A percentile compares a stretch with the other conserved stretches of the same genome.
Evolutionary conservation across 2,329 filamentous ascomycete species (phyloP).

Genomic region (Talaromyces atroroseus): DNA sequence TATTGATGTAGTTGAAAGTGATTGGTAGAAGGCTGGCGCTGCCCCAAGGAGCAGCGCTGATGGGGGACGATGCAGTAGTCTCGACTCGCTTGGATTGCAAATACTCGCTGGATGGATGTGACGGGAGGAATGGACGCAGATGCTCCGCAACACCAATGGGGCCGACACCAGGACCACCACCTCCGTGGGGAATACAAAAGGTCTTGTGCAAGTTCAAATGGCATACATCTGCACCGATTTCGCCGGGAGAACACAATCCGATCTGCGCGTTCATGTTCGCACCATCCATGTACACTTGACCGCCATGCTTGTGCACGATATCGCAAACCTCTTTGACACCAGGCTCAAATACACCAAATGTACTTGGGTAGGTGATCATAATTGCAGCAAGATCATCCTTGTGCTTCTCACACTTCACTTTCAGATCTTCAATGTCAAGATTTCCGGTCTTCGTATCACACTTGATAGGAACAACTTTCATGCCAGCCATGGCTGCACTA

Average conservation of each 20-base stretch:
- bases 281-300: constrained; percentile 97
- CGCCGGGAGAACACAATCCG: constrained; percentile 86
- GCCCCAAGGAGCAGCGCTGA: constrained; percentile 79
- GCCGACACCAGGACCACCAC: constrained; percentile 87
- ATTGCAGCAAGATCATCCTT: constrained; percentile 80
- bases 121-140: constrained; percentile 69
- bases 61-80: constrained; percentile 53
- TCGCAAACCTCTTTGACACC: constrained; percentile 78
- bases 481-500: constrained; percentile 90
- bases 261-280: constrained; percentile 99
- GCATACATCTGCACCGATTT: constrained; percentile 94
- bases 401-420: constrained; percentile 84
- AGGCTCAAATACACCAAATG: constrained; percentile 91
- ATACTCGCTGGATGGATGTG: constrained; percentile 56
- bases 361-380: constrained; percentile 96
- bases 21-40: constrained; percentile 91
- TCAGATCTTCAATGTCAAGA: constrained; percentile 77
- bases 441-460: constrained; percentile 85
- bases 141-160: constrained; percentile 88
- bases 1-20: constrained; percentile 89
- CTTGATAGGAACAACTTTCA: constrained; percentile 89
- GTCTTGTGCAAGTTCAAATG: constrained; percentile 98
- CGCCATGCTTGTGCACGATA: constrained; percentile 79
- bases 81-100: constrained; percentile 35
- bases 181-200: constrained; percentile 95